Base-by-base conservation (phyloP, 305 asterid species). In the Fraxinus latifolia region DNA sequence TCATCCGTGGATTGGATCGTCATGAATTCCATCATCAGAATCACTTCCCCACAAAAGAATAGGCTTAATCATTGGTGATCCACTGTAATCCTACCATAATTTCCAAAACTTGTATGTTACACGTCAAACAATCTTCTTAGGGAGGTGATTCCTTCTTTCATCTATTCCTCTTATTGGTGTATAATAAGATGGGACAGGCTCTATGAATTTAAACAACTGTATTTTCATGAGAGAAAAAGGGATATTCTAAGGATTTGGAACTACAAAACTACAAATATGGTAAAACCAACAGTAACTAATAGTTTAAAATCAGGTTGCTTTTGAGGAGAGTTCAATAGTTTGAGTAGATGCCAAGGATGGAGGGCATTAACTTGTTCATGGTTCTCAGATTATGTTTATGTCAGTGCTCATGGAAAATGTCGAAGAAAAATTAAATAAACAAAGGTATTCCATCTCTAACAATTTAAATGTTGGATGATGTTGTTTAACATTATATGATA, bases 1-100 rank as follows among this genome's bases (percentile, higher is more conserved):
- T 15, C 25, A 62, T 47, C 90, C 90, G 87, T 17, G 90, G 89
- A 44, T 44, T 42, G 50, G 50, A 89, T 89, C 90, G 17, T 82
- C 86, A 78, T 86, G 88, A n/a, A 47, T 72, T 39, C 53, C 89
- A 55, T 85, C 84, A 78, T 90, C 93, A 12, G 84, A 14, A 29
- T 90, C 94, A 44, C 97, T 92, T 12, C 96, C 96, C 97, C 97
- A 91, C 74, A 94, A 77, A 67, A 79, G 88, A 79, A 91, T 88
- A 33, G 96, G 96, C 80, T 86, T 94, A 55, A 91, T 77, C 0
- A 87, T 44, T 0, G 95, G 94, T 17, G 97, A 89, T 33, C 88
- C 91, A 79, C 95, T 89, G 77, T 92, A 93, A n/a, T 91, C 92
- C 50, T 81, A 83, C 74, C 91, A 86, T 90, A 87, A 34, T 90